Evolutionary conservation across 164 flowering plant species (phyloP).

Genomic region (Houttuynia cordata): DNA sequence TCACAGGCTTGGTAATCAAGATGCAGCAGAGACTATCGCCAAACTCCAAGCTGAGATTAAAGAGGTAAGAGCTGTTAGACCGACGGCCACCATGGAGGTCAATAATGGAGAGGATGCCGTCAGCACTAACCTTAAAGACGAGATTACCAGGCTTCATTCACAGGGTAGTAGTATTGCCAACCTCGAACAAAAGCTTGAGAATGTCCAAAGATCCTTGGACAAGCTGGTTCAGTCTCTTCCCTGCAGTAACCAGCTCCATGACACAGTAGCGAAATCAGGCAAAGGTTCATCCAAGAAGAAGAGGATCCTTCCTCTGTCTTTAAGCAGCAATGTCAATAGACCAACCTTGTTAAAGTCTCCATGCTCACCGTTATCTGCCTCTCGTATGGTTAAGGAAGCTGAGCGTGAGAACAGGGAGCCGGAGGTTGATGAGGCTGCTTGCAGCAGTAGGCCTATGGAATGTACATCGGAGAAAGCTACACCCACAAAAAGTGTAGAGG

Average conservation of each 20-base stretch:
- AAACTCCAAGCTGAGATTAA: slow-evolving; percentile 87
- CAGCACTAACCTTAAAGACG: slow-evolving; percentile 89
- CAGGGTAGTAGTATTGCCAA: slow-evolving; percentile 89
- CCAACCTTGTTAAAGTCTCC: slow-evolving; percentile 65
- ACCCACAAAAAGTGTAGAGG: slow-evolving; percentile 64
- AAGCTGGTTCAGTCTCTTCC: slow-evolving; percentile 90
- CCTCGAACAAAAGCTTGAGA: slow-evolving; percentile 94
- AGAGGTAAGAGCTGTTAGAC: slow-evolving; percentile 54
- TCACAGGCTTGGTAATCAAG: slow-evolving; percentile 91
- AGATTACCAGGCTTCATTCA: slow-evolving; percentile 91
- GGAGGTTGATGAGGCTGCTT: slow-evolving; percentile 24
- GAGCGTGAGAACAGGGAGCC: slow-evolving; percentile 86
- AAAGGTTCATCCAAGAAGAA: slow-evolving; percentile 58
- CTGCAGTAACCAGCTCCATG: slow-evolving; percentile 30
- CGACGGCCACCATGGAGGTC: slow-evolving; percentile 29
- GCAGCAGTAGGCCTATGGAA: slow-evolving; percentile 12
- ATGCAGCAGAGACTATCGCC: slow-evolving; percentile 95
- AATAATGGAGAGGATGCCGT: slow-evolving; percentile 40
- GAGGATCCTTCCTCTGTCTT: slow-evolving; percentile 59
- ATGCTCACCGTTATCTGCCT: slow-evolving; percentile 69
- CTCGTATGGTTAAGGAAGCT: slow-evolving; percentile 47
- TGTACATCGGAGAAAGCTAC: slow-evolving; percentile 51
- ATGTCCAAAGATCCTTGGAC: slow-evolving; percentile 90
- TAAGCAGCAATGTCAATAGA: slow-evolving; percentile 54
- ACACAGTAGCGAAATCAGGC: slow-evolving; percentile 25